phyloP scores from a whole-genome alignment of 2,329 filamentous ascomycete species.

The Apiospora sp. region DNA sequence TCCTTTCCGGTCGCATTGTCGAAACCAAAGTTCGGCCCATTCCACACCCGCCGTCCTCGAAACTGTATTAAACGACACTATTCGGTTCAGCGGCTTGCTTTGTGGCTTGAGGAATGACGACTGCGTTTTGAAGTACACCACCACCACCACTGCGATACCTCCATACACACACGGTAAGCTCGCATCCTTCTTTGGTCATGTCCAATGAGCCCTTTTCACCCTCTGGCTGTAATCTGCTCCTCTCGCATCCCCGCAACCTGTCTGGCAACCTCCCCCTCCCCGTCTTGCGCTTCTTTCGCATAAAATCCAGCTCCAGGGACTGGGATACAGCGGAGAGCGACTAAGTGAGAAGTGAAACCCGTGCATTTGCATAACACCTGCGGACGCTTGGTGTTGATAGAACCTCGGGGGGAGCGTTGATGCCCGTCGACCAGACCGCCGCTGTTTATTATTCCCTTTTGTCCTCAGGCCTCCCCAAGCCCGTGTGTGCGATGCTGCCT shows the following conservation, averaged over 20 bases:
- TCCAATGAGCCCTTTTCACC: background rate
- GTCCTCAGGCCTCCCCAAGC: background rate
- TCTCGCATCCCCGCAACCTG: background rate
- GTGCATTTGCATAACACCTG: slow-evolving; percentile 15
- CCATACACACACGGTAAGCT: slow-evolving; percentile 9
- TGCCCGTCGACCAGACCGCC: background rate
- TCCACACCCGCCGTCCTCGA: background rate
- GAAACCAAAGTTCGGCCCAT: background rate
- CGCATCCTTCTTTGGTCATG: background rate
- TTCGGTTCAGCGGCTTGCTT: background rate
- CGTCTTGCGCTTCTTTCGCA: background rate
- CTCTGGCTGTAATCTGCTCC: background rate
- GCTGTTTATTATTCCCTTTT: background rate
- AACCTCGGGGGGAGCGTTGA: background rate
- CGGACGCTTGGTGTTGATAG: background rate
- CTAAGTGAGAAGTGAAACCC: slow-evolving; percentile 7
- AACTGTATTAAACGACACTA: slow-evolving; percentile 12
- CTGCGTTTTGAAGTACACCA: slow-evolving; percentile 9
- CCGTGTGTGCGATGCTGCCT: slow-evolving; percentile 1
- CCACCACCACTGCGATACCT: background rate
- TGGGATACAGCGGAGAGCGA: background rate
- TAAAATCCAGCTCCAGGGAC: background rate
- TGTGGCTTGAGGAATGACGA: slow-evolving; percentile 20
- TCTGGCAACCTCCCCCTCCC: background rate
- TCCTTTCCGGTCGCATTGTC: background rate